Evolutionary conservation across 2,329 filamentous ascomycete genomes (phyloP).

Genomic region (Stenocarpella maydis): DNA sequence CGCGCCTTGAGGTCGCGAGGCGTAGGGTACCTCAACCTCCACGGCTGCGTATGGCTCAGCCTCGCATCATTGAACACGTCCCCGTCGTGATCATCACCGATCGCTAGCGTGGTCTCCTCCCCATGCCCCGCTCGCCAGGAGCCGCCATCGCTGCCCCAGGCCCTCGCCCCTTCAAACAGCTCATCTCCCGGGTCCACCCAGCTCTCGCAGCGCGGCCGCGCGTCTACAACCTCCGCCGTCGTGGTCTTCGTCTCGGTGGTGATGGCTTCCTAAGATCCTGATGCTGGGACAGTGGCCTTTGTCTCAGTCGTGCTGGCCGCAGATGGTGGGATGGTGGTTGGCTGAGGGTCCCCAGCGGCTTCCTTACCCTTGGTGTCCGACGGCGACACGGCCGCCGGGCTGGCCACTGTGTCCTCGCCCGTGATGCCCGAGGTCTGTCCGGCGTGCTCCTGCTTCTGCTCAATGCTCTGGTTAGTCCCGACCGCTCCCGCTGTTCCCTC

Average conservation of each 20-base stretch:
- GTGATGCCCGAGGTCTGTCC: constrained; percentile 59
- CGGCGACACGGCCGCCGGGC: constrained; percentile 45
- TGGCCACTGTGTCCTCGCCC: constrained; percentile 43
- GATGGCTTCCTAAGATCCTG: constrained; percentile 31
- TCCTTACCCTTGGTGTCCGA: constrained; percentile 36
- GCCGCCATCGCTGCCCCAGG: constrained; percentile 16
- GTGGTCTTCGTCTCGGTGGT: constrained; percentile 23
- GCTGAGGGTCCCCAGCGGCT: constrained; percentile 7
- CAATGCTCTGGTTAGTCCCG: constrained; percentile 31
- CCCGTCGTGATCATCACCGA: neutral
- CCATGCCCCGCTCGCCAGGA: neutral
- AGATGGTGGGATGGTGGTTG: constrained; percentile 28
- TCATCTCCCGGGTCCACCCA: constrained; percentile 28
- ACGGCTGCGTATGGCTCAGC: constrained; percentile 32
- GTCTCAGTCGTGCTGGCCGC: constrained; percentile 31
- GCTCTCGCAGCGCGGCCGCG: constrained; percentile 1
- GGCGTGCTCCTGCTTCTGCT: constrained; percentile 44
- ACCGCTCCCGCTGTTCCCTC: constrained; percentile 35
- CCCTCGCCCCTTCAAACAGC: constrained; percentile 26
- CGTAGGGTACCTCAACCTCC: constrained; percentile 35
- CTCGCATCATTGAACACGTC: constrained; percentile 28
- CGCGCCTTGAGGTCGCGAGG: constrained; percentile 33
- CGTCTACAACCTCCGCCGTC: neutral
- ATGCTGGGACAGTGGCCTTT: constrained; percentile 25
- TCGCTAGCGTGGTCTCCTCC: neutral